Evolutionary conservation across 352 stramenopile genomes (phyloP), one percentile per base, ranked within the genome.

Genomic region (Peronospora tabacina): DNA sequence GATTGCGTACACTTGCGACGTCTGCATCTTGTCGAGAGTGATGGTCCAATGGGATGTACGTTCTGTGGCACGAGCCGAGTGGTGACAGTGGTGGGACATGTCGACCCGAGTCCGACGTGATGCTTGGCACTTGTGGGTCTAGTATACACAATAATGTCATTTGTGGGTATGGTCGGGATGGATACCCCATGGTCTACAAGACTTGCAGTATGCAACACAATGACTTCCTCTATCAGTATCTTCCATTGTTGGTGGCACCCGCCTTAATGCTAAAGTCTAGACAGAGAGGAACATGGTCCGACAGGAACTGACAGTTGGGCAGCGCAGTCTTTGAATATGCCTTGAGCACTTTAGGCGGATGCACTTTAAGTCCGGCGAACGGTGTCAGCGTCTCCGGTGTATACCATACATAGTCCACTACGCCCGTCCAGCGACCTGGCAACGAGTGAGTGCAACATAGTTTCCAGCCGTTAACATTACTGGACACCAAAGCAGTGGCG

Each of bases 381-480:
- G 95, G 87, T 44, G 83, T 89, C 44, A 99, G 64, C 59, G 92
- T 87, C 59, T 94, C 82, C 7, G 82, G 75, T 13, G 87, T 97
- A 76, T 98, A 98, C 95, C 95, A 99, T 56, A 99, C 95, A 64
- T 99, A 99, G 70, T 99, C 97, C 37, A 94, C 72, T 9, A 96
- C 82, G 29, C 97, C 97, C 41, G 87, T 93, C 87, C 97, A 99
- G 49, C 89, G 79, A 22, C 78, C 74, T 91, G 44, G 26, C 11
- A 30, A 46, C 8, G 57, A 36, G 11, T 30, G 57, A 36, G 11
- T 30, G 8, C 30, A 26, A 35, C 38, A 49, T 8, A 54, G 45
- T 9, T n/a, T n/a, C 9, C 19, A 46, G 38, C 16, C 5, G 36
- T 57, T 49, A 46, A 44, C 41, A 7, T 6, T 29, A 44, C 4